Evolutionary conservation across 2,329 filamentous ascomycete genomes (phyloP).

Genomic region (Diaporthe sp.): DNA sequence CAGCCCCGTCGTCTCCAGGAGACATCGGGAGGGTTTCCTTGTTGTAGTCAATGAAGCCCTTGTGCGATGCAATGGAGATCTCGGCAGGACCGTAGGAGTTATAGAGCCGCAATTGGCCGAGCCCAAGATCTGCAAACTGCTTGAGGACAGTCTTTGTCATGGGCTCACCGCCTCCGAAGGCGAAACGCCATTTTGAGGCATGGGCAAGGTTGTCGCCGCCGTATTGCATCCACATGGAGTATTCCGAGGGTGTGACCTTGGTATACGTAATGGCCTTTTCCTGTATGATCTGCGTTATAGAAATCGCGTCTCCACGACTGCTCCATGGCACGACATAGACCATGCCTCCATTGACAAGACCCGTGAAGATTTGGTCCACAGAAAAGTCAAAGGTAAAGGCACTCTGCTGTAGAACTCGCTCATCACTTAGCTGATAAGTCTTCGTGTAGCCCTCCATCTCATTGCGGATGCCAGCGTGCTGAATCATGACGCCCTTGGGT

Average conservation of each 20-base stretch:
- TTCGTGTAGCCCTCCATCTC: constrained; percentile 23
- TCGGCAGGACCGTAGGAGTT: not conserved
- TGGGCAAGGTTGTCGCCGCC: constrained; percentile 6
- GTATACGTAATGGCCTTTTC: constrained; percentile 50
- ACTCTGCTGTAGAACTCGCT: constrained; percentile 49
- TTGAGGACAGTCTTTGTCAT: not conserved
- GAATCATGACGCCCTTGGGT: constrained; percentile 56
- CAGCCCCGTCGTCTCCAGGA: not conserved
- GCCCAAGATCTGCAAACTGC: not conserved
- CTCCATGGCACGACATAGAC: constrained; percentile 45
- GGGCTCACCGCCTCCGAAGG: constrained; percentile 28
- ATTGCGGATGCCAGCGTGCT: constrained; percentile 41
- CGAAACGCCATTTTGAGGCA: constrained; percentile 6
- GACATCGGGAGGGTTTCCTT: too few species aligned
- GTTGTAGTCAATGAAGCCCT: not conserved
- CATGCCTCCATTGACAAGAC: constrained; percentile 45
- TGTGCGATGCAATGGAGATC: not conserved
- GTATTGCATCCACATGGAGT: constrained; percentile 43
- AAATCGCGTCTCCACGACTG: constrained; percentile 49
- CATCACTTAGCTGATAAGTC: constrained; percentile 32
- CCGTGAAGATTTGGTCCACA: constrained; percentile 46
- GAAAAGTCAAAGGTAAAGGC: constrained; percentile 56
- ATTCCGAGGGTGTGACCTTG: constrained; percentile 53
- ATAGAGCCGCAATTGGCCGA: not conserved
- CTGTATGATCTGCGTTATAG: constrained; percentile 48